Conservation (phyloP, 179 eudicot genomes). For the Corrigiola litoralis region DNA sequence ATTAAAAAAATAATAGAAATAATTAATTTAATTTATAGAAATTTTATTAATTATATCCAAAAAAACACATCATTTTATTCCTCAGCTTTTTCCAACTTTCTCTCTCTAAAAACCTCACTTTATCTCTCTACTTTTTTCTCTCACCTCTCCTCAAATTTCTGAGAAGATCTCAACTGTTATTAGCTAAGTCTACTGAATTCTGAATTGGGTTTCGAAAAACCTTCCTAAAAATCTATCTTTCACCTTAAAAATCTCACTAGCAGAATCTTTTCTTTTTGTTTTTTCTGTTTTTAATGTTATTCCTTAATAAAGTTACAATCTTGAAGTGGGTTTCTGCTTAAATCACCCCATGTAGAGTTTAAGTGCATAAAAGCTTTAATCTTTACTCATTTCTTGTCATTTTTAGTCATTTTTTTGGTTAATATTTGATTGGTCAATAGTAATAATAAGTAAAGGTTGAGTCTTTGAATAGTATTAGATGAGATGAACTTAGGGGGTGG, state of each 20-base stretch:
- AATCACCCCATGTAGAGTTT: slow-evolving; percentile 10
- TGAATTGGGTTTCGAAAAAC: slow-evolving; percentile 19
- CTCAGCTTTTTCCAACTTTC: slow-evolving; percentile 14
- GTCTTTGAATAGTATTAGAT: slow-evolving; percentile 16
- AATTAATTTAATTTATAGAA: not conserved
- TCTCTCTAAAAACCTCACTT: slow-evolving; percentile 11
- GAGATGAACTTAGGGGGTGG: slow-evolving; percentile 43
- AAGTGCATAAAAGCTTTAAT: slow-evolving; percentile 22
- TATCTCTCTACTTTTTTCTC: slow-evolving; percentile 13
- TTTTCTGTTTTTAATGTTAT: not conserved
- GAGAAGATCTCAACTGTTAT: slow-evolving; percentile 25
- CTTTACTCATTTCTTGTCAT: not conserved
- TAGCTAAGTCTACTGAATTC: slow-evolving; percentile 12
- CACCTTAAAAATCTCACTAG: slow-evolving; percentile 10
- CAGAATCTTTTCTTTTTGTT: slow-evolving; percentile 3
- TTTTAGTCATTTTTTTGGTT: too few relatives aligned
- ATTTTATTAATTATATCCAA: not conserved
- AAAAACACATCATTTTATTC: slow-evolving; percentile 24
- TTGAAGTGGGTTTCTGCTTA: slow-evolving; percentile 10
- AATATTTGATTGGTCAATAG: too few relatives aligned
- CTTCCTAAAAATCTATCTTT: slow-evolving; percentile 14
- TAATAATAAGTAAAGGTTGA: not conserved
- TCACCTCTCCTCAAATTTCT: slow-evolving; percentile 8
- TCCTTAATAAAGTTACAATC: not conserved
- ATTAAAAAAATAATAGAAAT: too few relatives aligned